Base-by-base conservation (phyloP, 2,329 filamentous ascomycete genomes). In the Arthroderma sp. region DNA sequence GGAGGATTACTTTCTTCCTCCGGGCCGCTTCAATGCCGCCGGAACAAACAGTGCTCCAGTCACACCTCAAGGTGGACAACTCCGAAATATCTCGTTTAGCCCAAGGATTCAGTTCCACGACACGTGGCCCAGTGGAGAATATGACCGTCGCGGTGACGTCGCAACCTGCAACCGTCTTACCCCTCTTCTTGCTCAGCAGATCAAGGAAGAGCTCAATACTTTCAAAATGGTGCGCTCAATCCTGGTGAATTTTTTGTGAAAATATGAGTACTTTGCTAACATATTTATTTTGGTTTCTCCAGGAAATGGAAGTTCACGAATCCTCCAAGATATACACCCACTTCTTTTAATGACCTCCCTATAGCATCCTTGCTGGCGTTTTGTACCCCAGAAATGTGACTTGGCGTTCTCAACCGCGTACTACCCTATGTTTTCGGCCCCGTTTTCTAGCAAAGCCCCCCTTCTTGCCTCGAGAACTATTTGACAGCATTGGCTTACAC, bases 261-360 rank as follows among this genome's bases (percentile, higher is more conserved):
- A n/a, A 15, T 37, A 34, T n/a, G 15, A 22, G 15, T 22, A 29
- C 10, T 27, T 22, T 40, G 29, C 45, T 50, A 44, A 46, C 43
- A 55, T 43, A 56, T 55, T 59, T 47, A 58, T 50, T 11, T 27
- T 43, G 28, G 22, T 27, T 42, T 47, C 37, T 41, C 34, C 50
- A 96, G 91, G 91, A 98, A 71, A 98, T 98, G 91, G 91, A 96
- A 72, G 91, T 98, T 58, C 91, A 98, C 65, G 91, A 96, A 68
- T 86, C 83, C 63, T 96, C 91, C 54, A 98, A 96, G 72, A 88
- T 95, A 60, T 95, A 98, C 73, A 98, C 91, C 57, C 91, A 98
- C 75, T 98, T 98, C 77, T 96, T 98, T 74, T 98, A 78, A 89
- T 48, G 45, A 52, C 36, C 40, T 39, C 41, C 36, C 40, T 42